Evolutionary conservation across 352 stramenopile species (phyloP).

Genomic region (Phytophthora podocarpi): DNA sequence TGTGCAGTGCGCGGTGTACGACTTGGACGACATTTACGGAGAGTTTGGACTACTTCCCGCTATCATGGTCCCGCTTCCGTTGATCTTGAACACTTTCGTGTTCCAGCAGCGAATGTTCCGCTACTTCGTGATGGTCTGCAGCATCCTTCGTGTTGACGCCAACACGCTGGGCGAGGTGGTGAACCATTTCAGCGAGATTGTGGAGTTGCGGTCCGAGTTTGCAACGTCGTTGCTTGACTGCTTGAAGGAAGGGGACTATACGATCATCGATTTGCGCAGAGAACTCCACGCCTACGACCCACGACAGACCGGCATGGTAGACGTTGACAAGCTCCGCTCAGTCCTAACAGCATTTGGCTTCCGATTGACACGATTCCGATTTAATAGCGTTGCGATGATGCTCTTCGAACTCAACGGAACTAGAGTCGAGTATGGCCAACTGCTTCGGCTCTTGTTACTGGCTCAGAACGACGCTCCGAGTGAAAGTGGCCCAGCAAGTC

Average conservation of each 20-base stretch:
- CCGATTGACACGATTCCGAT: slow-evolving; percentile 55
- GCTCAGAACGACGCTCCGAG: slow-evolving; percentile 17
- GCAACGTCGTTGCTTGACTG: slow-evolving; percentile 33
- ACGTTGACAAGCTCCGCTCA: slow-evolving; percentile 47
- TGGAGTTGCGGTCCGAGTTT: slow-evolving; percentile 61
- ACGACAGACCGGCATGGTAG: slow-evolving; percentile 37
- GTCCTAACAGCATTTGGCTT: slow-evolving; percentile 53
- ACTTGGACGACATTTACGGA: slow-evolving; percentile 34
- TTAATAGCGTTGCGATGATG: slow-evolving; percentile 64
- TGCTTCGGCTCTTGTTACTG: slow-evolving; percentile 43
- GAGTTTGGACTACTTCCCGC: slow-evolving; percentile 38
- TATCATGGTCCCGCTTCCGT: slow-evolving; percentile 43
- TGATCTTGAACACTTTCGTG: slow-evolving; percentile 62
- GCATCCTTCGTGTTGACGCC: slow-evolving; percentile 61
- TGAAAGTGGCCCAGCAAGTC: background rate
- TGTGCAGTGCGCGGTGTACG: slow-evolving; percentile 67
- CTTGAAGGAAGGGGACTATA: slow-evolving; percentile 27
- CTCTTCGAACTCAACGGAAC: slow-evolving; percentile 51
- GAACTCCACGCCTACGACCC: slow-evolving; percentile 41
- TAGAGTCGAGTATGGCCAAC: slow-evolving; percentile 51
- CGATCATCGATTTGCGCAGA: slow-evolving; percentile 38
- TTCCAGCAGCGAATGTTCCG: slow-evolving; percentile 66
- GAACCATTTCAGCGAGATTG: slow-evolving; percentile 62
- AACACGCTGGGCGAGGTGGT: slow-evolving; percentile 59
- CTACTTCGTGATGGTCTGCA: slow-evolving; percentile 64